Conservation (phyloP, 768 basidiomycete genomes). For the Russula earlei region DNA sequence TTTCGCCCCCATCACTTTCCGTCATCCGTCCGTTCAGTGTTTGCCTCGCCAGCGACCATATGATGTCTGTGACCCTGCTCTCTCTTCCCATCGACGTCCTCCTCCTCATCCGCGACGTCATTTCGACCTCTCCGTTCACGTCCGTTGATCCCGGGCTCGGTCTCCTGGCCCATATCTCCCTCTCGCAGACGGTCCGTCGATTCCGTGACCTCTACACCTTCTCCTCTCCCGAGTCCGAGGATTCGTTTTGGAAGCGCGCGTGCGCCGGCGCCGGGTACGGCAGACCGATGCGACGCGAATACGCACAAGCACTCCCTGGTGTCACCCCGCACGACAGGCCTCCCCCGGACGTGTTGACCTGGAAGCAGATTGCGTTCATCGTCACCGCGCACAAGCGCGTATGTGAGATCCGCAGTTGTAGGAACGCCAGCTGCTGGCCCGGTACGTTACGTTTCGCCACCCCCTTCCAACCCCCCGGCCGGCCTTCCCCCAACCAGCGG, state of each 20-base stretch:
- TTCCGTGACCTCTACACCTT: conserved; percentile 15
- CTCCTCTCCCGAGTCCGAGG: conserved; percentile 10
- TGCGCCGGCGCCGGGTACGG: conserved; percentile 16
- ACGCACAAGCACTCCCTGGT: conserved; percentile 6
- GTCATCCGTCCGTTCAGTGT: neutral
- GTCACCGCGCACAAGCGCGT: conserved; percentile 13
- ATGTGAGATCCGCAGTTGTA: conserved; percentile 20
- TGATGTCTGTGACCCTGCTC: conserved; percentile 8
- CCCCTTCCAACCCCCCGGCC: neutral
- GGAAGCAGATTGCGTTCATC: conserved; percentile 17
- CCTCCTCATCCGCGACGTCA: conserved; percentile 19
- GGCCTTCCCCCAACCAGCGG: neutral
- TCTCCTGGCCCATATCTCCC: conserved; percentile 17
- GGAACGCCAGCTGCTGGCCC: conserved; percentile 16
- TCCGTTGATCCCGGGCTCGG: conserved; percentile 10
- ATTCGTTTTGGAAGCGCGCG: conserved; percentile 17
- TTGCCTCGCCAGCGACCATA: neutral
- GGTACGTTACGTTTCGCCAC: conserved; percentile 11
- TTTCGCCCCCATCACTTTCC: neutral
- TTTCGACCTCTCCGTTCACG: conserved; percentile 11
- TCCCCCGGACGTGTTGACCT: conserved; percentile 9
- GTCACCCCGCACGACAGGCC: neutral
- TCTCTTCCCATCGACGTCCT: conserved; percentile 18
- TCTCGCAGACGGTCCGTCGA: conserved; percentile 14
- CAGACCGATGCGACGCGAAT: conserved; percentile 19